Evolutionary conservation across 176 grass and related monocot genomes (phyloP).

Genomic region (Hordeum vulgare): MorexV3_pseudomolecules_assembly NC_058521.1:561909608-561910107

Average conservation of each 20-base stretch:
- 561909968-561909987: constrained; percentile 81
- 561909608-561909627: not conserved
- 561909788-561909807: not conserved
- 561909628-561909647: constrained; percentile 6
- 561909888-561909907: not conserved
- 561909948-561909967: constrained; percentile 76
- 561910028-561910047: constrained; percentile 72
- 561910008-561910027: constrained; percentile 91
- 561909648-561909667: constrained; percentile 17
- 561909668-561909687: constrained; percentile 75
- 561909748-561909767: constrained; percentile 57
- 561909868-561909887: not conserved
- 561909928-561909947: constrained; percentile 66
- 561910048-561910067: constrained; percentile 68
- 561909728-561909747: constrained; percentile 64
- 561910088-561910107: constrained; percentile 63
- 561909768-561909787: constrained; percentile 71
- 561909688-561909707: constrained; percentile 64
- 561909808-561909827: not conserved
- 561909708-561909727: constrained; percentile 73
- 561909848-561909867: not conserved
- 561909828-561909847: not conserved
- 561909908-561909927: too few species aligned
- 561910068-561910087: constrained; percentile 29
- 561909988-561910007: constrained; percentile 93